Conservation (phyloP, 805 yeast species). For the Pichia cephalocereana region DNA sequence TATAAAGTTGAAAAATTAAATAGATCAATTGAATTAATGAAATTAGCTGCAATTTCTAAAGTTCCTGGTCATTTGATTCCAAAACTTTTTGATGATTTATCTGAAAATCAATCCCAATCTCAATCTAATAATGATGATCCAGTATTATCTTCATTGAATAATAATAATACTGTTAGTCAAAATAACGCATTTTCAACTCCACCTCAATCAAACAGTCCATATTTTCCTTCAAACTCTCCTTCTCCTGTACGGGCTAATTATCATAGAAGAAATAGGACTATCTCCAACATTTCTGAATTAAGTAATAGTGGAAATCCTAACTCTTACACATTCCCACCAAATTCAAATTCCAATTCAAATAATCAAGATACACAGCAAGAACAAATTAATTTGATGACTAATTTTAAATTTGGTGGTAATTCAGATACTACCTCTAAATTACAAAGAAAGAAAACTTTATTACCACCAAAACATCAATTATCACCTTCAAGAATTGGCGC, state of each 20-base stretch:
- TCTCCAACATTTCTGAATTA: conserved; percentile 8
- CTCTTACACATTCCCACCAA: background rate
- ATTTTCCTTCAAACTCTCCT: conserved; percentile 9
- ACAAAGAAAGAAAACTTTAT: conserved; percentile 5
- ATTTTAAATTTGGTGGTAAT: conserved; percentile 25
- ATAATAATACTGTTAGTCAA: background rate
- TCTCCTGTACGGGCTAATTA: conserved; percentile 3
- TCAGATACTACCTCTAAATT: background rate
- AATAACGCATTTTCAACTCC: too few relatives aligned
- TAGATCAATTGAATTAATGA: conserved; percentile 52
- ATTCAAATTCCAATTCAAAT: background rate
- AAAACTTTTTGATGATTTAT: conserved; percentile 32
- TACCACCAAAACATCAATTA: conserved; percentile 29
- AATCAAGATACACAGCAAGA: background rate
- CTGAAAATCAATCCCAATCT: too few relatives aligned
- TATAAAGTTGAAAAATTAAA: conserved; percentile 56
- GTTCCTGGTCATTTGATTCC: conserved; percentile 62
- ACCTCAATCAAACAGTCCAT: background rate
- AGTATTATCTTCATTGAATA: background rate
- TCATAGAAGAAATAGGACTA: conserved; percentile 10
- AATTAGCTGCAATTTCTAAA: conserved; percentile 48
- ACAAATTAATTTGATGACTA: conserved; percentile 16
- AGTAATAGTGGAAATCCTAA: background rate
- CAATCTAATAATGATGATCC: conserved; percentile 3
- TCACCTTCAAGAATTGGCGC: conserved; percentile 73